phyloP scores from a whole-genome alignment of 2,329 filamentous ascomycete genomes.

The Chaetomiaceae sp. region DNA sequence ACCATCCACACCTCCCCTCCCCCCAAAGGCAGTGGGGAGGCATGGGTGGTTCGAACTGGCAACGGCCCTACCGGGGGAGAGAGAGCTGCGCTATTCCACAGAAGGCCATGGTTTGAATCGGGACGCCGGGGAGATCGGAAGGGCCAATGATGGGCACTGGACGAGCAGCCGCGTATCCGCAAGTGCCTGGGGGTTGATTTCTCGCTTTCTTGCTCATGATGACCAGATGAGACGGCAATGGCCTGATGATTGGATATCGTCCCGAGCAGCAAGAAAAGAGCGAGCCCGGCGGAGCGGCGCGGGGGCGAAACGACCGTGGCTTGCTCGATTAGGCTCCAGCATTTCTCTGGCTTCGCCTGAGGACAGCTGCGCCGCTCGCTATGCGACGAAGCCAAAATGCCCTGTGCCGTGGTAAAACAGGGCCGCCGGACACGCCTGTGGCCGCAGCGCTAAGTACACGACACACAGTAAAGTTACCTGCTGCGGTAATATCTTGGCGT shows the following conservation, averaged over 20 bases:
- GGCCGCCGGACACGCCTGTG: constrained; percentile 3
- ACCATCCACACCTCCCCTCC: no score
- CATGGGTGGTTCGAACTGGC: not conserved
- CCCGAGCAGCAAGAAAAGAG: constrained; percentile 12
- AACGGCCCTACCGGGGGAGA: no score
- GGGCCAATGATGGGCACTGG: no score
- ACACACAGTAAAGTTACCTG: not conserved
- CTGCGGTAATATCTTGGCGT: no score
- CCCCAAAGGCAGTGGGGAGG: no score
- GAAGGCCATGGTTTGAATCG: no score
- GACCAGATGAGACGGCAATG: not conserved
- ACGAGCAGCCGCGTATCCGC: no score
- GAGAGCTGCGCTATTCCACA: no score
- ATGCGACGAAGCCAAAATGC: constrained; percentile 11
- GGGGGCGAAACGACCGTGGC: constrained; percentile 20
- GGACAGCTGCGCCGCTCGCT: constrained; percentile 21
- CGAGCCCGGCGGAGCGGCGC: constrained; percentile 18
- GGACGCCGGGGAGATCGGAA: no score
- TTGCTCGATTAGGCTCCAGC: constrained; percentile 23
- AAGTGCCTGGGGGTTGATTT: not conserved
- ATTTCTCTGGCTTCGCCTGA: constrained; percentile 19
- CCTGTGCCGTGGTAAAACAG: constrained; percentile 17
- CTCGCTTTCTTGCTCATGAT: not conserved
- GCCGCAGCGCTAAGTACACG: constrained; percentile 8
- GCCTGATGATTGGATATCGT: constrained; percentile 5